A percentile compares a stretch with the other conserved stretches of the same genome.
phyloP scores from a whole-genome alignment of 73 alveolate species.

The Paramecium octaurelia region DNA sequence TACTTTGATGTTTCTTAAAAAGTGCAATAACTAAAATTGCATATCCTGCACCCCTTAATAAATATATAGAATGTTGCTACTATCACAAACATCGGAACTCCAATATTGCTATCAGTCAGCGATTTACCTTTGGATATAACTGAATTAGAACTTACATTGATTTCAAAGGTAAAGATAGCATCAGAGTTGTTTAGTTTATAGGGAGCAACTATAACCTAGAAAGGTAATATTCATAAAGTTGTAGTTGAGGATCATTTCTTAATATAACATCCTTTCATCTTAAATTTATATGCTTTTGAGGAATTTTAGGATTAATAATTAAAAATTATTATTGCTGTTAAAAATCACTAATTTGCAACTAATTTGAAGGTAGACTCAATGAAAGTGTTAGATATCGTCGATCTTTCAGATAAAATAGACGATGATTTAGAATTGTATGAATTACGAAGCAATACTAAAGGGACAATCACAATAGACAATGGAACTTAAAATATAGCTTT shows the following conservation, averaged over 20 bases:
- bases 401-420: background rate
- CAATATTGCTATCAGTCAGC: background rate
- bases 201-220: background rate
- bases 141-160: background rate
- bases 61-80: background rate
- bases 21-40: background rate
- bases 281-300: background rate
- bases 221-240: background rate
- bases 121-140: background rate
- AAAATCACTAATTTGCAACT: background rate
- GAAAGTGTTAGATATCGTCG: background rate
- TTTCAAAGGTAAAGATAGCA: background rate
- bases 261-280: background rate
- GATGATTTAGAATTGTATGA: background rate
- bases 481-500: background rate
- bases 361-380: background rate
- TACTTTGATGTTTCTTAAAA: conserved; percentile 24
- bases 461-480: background rate
- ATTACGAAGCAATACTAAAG: background rate
- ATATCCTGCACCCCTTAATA: background rate
- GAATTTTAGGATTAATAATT: background rate
- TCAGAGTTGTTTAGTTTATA: background rate
- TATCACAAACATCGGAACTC: background rate
- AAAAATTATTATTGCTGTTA: background rate
- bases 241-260: background rate